Conservation (phyloP, 2,329 filamentous ascomycete genomes). For the Fusarium xylarioides region DNA sequence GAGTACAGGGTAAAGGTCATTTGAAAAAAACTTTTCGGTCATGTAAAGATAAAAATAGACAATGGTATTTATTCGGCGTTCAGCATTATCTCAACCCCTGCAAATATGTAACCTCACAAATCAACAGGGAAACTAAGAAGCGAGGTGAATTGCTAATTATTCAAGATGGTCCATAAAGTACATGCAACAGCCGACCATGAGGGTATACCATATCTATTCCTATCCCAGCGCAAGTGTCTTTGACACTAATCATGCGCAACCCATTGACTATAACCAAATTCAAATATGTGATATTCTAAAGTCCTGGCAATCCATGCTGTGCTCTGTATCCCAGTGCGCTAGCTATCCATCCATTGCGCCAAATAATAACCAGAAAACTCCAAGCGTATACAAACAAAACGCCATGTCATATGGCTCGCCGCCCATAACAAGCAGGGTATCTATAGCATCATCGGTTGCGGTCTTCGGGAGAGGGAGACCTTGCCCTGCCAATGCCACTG, state of each 20-base stretch:
- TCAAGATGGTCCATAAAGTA: slow-evolving; percentile 16
- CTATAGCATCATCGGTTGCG: slow-evolving; percentile 31
- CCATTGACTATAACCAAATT: slow-evolving; percentile 23
- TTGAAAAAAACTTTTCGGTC: not conserved
- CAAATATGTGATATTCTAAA: slow-evolving; percentile 24
- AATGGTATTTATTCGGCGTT: not conserved
- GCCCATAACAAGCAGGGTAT: not conserved
- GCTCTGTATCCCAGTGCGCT: slow-evolving; percentile 22
- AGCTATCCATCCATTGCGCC: slow-evolving; percentile 15
- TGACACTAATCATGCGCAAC: slow-evolving; percentile 6
- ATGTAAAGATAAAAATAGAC: slow-evolving; percentile 4
- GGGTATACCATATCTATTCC: slow-evolving; percentile 35
- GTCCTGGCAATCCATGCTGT: slow-evolving; percentile 15
- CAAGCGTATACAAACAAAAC: slow-evolving; percentile 29
- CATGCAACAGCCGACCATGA: slow-evolving; percentile 23
- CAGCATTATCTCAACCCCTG: not conserved
- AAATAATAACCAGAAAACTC: slow-evolving; percentile 22
- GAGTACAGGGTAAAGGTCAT: not conserved
- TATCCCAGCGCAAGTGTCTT: slow-evolving; percentile 14
- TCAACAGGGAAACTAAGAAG: not conserved
- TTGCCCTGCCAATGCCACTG: slow-evolving; percentile 37
- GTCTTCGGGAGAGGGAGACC: slow-evolving; percentile 42
- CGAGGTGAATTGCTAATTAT: slow-evolving; percentile 18
- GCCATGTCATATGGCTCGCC: slow-evolving; percentile 10
- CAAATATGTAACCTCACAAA: not conserved